Percentiles rank a stretch among this genome's conserved stretches.
phyloP scores from a whole-genome alignment of 768 basidiomycete genomes.

The Rhizopogon roseolus region DNA sequence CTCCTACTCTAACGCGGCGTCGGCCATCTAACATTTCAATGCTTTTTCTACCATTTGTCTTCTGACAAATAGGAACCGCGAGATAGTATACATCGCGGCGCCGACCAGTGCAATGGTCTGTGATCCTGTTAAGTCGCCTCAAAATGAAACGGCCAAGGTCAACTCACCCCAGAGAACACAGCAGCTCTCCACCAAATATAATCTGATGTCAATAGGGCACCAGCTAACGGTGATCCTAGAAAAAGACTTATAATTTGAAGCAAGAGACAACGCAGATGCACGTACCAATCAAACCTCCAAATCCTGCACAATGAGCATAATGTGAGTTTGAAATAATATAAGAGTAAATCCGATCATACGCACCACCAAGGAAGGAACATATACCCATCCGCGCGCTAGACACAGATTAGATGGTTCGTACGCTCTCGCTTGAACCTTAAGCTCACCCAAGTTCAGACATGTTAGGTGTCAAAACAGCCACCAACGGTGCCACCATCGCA shows the following conservation, averaged over 20 bases:
- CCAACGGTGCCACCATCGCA: slow-evolving; percentile 33
- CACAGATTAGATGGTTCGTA: background rate
- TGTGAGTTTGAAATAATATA: background rate
- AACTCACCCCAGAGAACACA: slow-evolving; percentile 40
- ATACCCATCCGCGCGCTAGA: slow-evolving; percentile 25
- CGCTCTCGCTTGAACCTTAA: background rate
- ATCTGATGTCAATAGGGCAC: slow-evolving; percentile 45
- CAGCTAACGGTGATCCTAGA: slow-evolving; percentile 51
- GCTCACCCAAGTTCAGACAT: slow-evolving; percentile 49
- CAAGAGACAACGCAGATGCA: slow-evolving; percentile 3
- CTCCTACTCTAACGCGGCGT: too few relatives aligned
- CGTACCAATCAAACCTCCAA: slow-evolving; percentile 16
- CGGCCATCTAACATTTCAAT: too few relatives aligned
- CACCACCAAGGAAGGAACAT: slow-evolving; percentile 2
- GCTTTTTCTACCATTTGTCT: background rate
- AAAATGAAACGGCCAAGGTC: background rate
- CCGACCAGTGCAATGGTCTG: background rate
- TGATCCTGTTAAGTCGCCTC: background rate
- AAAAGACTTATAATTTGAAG: background rate
- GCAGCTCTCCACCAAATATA: slow-evolving; percentile 56
- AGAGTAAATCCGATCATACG: background rate
- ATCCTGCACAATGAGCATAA: background rate
- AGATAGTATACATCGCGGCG: background rate
- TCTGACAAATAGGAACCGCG: background rate
- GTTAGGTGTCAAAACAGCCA: slow-evolving; percentile 38